Evolutionary conservation across 225 moss, liverwort and hornwort genomes (phyloP).

Genomic region (Anthoceros angustus): DNA sequence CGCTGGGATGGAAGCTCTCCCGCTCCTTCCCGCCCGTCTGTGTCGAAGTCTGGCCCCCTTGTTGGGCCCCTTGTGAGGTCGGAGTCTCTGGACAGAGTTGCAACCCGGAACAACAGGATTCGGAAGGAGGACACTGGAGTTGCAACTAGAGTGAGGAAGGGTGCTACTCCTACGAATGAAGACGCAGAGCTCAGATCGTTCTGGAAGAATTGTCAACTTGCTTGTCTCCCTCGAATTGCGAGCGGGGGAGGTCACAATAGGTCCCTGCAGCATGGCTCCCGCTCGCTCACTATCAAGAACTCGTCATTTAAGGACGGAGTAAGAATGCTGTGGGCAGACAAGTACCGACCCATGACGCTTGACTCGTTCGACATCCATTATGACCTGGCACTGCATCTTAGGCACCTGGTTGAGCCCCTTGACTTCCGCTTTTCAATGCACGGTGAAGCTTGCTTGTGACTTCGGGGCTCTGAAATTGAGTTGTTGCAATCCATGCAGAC

Average conservation of each 20-base stretch:
- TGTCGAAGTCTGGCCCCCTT: not conserved
- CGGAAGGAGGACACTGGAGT: not conserved
- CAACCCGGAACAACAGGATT: not conserved
- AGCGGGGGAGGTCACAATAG: not conserved
- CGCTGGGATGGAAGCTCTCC: not conserved
- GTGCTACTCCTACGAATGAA: not conserved
- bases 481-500: constrained; percentile 8
- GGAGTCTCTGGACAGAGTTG: not conserved
- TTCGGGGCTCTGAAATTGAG: not conserved
- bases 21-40: not conserved
- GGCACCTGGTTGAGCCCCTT: constrained; percentile 15
- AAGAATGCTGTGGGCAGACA: constrained; percentile 20
- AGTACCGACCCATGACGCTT: constrained; percentile 16
- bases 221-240: not conserved
- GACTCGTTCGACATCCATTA: constrained; percentile 13
- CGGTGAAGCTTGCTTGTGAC: not conserved
- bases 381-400: constrained; percentile 10
- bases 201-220: constrained; percentile 1
- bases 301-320: constrained; percentile 13
- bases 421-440: not conserved
- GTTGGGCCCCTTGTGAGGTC: not conserved
- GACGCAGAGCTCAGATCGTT: not conserved
- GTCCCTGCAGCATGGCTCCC: not conserved
- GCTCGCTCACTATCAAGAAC: not conserved
- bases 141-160: not conserved